Percentiles rank a stretch among this genome's conserved stretches.
phyloP scores from a whole-genome alignment of 768 basidiomycete genomes.

The Leccinum fibrillosum region DNA sequence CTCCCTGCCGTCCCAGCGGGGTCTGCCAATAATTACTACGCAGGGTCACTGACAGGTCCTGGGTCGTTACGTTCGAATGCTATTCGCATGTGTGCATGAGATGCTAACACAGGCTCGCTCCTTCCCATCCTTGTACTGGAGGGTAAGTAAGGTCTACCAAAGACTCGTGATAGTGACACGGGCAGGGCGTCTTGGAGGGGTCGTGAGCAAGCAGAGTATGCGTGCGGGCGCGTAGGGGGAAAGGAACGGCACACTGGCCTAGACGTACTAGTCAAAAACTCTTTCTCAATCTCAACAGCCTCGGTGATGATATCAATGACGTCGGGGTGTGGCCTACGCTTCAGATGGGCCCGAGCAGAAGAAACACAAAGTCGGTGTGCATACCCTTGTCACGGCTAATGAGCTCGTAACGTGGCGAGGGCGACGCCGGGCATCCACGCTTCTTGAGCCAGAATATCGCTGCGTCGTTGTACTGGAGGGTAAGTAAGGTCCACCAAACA shows the following conservation, averaged over 20 bases:
- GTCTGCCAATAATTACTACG: too few relatives aligned
- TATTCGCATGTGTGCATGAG: too few relatives aligned
- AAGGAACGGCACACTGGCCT: background rate
- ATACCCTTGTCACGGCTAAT: slow-evolving; percentile 94
- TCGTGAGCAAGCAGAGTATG: background rate
- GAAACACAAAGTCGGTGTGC: slow-evolving; percentile 94
- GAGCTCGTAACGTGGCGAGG: slow-evolving; percentile 82
- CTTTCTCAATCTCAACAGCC: slow-evolving; percentile 82
- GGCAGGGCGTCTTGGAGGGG: slow-evolving; percentile 70
- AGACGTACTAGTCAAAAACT: slow-evolving; percentile 73
- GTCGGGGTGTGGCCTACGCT: slow-evolving; percentile 74
- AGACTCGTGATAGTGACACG: slow-evolving; percentile 42
- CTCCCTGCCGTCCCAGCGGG: too few relatives aligned
- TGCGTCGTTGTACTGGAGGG: slow-evolving; percentile 34
- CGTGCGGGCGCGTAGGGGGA: background rate
- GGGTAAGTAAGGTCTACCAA: too few relatives aligned
- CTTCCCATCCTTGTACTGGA: too few relatives aligned
- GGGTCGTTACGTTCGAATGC: too few relatives aligned
- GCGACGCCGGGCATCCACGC: slow-evolving; percentile 96
- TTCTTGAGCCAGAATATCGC: slow-evolving; percentile 97
- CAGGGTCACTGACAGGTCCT: too few relatives aligned
- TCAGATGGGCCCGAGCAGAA: slow-evolving; percentile 75
- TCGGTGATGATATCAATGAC: slow-evolving; percentile 75
- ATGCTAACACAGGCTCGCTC: too few relatives aligned
- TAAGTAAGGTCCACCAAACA: too few relatives aligned